Conservation (phyloP, 2,329 filamentous ascomycete species). For the Diaporthe velutina region DNA sequence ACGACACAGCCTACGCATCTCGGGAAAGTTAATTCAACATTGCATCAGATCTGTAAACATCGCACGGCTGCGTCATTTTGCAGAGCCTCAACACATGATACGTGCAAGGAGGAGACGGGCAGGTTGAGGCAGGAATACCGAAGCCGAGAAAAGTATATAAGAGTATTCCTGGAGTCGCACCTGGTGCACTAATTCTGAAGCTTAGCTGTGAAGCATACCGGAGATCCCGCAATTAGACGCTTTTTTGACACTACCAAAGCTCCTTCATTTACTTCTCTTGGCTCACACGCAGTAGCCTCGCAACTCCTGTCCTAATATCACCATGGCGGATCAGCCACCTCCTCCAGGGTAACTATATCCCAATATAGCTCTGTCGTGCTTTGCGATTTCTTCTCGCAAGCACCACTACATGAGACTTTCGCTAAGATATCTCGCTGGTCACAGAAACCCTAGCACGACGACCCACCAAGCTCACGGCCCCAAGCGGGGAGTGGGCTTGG, state of each 20-base stretch:
- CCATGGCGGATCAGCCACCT: conserved; percentile 3
- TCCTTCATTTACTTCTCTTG: conserved; percentile 1
- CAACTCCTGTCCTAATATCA: not conserved
- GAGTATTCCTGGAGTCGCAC: not conserved
- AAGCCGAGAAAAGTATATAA: not conserved
- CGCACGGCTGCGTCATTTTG: not conserved
- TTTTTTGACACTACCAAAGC: not conserved
- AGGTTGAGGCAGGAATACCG: no score
- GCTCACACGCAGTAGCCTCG: not conserved
- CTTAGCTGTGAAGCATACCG: not conserved
- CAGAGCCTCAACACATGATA: no score
- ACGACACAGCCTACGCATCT: not conserved
- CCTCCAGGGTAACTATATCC: not conserved
- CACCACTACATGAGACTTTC: not conserved
- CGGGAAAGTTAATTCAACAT: not conserved
- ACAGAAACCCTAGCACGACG: not conserved
- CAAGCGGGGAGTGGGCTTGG: conserved; percentile 12
- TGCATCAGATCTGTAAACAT: not conserved
- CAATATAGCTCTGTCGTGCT: not conserved
- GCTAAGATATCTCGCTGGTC: not conserved
- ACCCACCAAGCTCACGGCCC: not conserved
- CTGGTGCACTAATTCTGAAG: not conserved
- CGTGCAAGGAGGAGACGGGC: not conserved
- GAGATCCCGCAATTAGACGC: not conserved
- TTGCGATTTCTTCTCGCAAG: not conserved